Evolutionary conservation across 352 stramenopile species (phyloP).

Genomic region (Globisporangium lucens): DNA sequence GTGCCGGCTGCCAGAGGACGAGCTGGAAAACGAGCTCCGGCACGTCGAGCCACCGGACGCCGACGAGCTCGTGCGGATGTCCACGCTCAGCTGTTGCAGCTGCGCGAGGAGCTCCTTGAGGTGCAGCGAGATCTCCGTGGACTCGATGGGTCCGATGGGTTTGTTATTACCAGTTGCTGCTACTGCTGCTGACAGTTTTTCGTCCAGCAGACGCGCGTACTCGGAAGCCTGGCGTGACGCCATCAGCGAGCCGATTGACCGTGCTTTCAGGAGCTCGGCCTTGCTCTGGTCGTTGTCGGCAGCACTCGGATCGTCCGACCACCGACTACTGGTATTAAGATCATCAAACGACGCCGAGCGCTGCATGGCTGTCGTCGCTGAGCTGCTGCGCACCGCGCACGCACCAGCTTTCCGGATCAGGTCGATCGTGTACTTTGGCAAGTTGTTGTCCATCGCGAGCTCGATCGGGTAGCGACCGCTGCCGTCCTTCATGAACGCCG

Average conservation of each 20-base stretch:
- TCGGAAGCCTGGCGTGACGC: slow-evolving; percentile 30
- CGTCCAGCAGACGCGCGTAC: slow-evolving; percentile 38
- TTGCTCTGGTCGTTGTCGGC: slow-evolving; percentile 23
- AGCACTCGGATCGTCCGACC: background rate
- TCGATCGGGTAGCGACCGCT: slow-evolving; percentile 57
- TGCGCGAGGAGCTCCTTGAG: slow-evolving; percentile 69
- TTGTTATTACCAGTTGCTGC: background rate
- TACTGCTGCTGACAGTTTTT: slow-evolving; percentile 15
- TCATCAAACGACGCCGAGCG: slow-evolving; percentile 38
- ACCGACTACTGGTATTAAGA: slow-evolving; percentile 18
- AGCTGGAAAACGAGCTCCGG: slow-evolving; percentile 71
- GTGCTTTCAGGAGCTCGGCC: slow-evolving; percentile 41
- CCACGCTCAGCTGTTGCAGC: slow-evolving; percentile 65
- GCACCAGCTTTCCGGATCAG: slow-evolving; percentile 62
- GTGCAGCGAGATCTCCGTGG: slow-evolving; percentile 57
- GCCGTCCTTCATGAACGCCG: slow-evolving; percentile 53
- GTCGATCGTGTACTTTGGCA: slow-evolving; percentile 71
- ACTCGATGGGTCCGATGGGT: slow-evolving; percentile 44
- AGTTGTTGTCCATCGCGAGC: slow-evolving; percentile 48
- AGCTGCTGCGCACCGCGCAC: slow-evolving; percentile 29
- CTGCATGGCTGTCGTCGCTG: slow-evolving; percentile 19
- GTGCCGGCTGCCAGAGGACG: slow-evolving; percentile 34
- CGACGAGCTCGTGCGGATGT: slow-evolving; percentile 55
- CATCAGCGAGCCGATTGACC: slow-evolving; percentile 50
- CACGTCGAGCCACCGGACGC: slow-evolving; percentile 58